A percentile compares a stretch with the other conserved stretches of the same genome.
Conservation (phyloP, 1,139 yeast genomes). For the Scheffersomyces insectosa region DNA sequence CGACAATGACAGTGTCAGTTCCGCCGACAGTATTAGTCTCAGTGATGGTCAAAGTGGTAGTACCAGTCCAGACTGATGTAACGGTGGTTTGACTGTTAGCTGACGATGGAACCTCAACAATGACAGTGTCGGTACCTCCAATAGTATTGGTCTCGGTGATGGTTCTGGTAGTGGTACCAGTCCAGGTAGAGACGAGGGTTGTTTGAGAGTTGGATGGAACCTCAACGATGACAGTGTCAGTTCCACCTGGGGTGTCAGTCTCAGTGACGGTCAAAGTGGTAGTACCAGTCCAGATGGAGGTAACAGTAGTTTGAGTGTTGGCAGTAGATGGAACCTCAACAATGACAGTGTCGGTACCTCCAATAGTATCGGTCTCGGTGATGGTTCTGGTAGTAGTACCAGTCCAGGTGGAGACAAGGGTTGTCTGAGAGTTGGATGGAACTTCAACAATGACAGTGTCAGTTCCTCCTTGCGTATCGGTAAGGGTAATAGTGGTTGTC, state of each 20-base stretch:
- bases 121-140: slow-evolving; percentile 7
- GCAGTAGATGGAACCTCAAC: slow-evolving; percentile 14
- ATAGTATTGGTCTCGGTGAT: slow-evolving; percentile 5
- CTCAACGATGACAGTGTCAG: slow-evolving; percentile 14
- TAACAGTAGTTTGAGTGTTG: slow-evolving; percentile 10
- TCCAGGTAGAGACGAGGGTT: slow-evolving; percentile 6
- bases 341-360: slow-evolving; percentile 13
- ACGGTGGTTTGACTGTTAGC: slow-evolving; percentile 16
- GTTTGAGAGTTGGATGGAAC: slow-evolving; percentile 12
- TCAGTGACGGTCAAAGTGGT: slow-evolving; percentile 16
- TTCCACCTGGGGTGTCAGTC: slow-evolving; percentile 13
- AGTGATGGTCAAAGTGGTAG: slow-evolving; percentile 18
- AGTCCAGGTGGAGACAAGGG: neutral
- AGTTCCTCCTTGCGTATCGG: slow-evolving; percentile 13
- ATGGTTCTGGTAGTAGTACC: neutral
- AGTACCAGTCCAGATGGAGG: slow-evolving; percentile 8
- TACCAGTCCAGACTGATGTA: slow-evolving; percentile 11
- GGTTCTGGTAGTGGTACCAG: slow-evolving; percentile 6
- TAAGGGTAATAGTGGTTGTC: slow-evolving; percentile 1
- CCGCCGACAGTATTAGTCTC: slow-evolving; percentile 12
- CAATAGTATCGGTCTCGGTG: slow-evolving; percentile 1
- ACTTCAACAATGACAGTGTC: neutral
- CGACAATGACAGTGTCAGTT: slow-evolving; percentile 8
- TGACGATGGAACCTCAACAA: slow-evolving; percentile 17
- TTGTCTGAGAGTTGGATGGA: neutral